Evolutionary conservation across 768 basidiomycete species (phyloP), one percentile per base, ranked within the genome.

Genomic region (Coprinopsis marcescibilis): DNA sequence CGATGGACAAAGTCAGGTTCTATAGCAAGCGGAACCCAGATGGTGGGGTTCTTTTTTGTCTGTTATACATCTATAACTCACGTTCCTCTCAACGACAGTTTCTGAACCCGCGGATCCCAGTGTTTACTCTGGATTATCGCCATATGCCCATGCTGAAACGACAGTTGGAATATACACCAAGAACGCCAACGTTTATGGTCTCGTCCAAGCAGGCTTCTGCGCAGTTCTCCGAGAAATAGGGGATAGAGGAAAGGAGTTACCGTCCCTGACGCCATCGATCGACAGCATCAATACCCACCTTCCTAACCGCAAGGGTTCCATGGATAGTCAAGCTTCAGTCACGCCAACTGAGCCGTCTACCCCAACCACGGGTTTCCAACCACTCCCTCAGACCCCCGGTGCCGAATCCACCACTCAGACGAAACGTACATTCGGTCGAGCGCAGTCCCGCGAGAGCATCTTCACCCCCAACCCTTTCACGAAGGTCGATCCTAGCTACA

Each of bases 201-300:
- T 86, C 8, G 71, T 90, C 2, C 87, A 89, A 56, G 73, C 72
- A 0, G 89, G 80, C 0, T 90, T 83, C 57, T 74, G 81, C 10
- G 65, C 59, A 1, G 62, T 72, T 12, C 57, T 73, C 13, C 59
- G 54, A 1, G 49, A 52, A 15, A 53, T 71, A 44, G 51, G 50
- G 0, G 27, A 36, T 14, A 26, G 51, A 27, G 45, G 36, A 33
- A 25, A 35, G 13, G 41, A 43, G n/a, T n/a, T 30, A 27, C 26
- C 26, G 19, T 37, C 10, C 17, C 19, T 7, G 17, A 17, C 7
- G 35, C 35, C 35, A 37, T 10, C 17, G 17, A 37, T 8, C 8
- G 35, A 17, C 6, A 17, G 35, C 17, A 13, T n/a, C 44, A 11
- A 13, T 4, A 11, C 32, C 33, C 11, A 23, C 32, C 44, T 6